Base-by-base conservation (phyloP, 805 yeast genomes). In the Wickerhamiella musiphila region DNA sequence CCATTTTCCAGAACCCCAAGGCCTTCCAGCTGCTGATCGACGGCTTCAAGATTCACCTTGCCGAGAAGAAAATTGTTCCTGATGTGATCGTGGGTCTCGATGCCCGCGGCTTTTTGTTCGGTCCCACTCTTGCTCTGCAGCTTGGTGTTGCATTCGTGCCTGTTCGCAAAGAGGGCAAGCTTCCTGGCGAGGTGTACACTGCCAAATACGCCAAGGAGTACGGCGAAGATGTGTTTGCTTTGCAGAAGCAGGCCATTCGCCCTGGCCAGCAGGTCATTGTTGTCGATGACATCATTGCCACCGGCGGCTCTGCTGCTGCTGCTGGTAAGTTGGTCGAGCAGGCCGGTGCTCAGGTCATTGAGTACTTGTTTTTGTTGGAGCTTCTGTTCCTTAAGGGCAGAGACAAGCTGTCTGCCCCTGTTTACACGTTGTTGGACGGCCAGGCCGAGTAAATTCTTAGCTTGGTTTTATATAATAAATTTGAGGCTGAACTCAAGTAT, bases 211-310 rank as follows among this genome's bases (percentile, higher is more conserved):
- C 65, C 47, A 90, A 90, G 64, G 99, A 90, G 58, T 90, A 90
- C 58, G 98, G 96, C 50, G 60, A 39, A 39, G 99, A 90, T 58
- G 67, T 60, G 33, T 82, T 90, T 52, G 93, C 83, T 55, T 72
- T 90, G 57, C 98, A 90, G 62, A 62, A 65, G 41, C 84, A 68
- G 35, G 71, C 86, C 23, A 71, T 90, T 43, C 76, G 81, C 42
- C 65, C 66, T 40, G 92, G 86, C 23, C 68, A 93, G 29, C 78
- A 67, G 36, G 90, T 90, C 18, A 61, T 86, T 23, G 67, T 90
- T 42, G 92, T 90, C 23, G 99, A 90, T 57, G 99, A 90, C 51
- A 83, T 90, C 48, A 77, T 90, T 53, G 98, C 98, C 31, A 90
- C 98, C 23, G 96, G 96, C 40, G 99, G 99, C 24, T 77, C 93